phyloP scores from a whole-genome alignment of 2,329 filamentous ascomycete species.

The Xylaria sp. region DNA sequence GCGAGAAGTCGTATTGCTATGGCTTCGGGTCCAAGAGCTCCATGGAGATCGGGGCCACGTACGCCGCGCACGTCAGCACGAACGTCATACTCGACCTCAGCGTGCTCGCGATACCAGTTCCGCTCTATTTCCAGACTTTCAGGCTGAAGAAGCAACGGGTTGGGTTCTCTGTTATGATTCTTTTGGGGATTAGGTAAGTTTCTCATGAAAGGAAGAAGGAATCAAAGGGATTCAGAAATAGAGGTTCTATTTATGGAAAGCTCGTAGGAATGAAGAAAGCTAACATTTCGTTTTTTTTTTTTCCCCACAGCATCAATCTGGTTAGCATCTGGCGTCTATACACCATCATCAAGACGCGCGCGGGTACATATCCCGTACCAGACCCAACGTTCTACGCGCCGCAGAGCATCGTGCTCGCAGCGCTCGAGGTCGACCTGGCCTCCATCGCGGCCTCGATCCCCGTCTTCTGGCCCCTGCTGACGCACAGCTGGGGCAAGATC shows the following conservation, averaged over 20 bases:
- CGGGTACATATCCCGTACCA: constrained; percentile 50
- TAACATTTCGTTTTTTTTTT: too few species aligned
- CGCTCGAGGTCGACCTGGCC: constrained; percentile 51
- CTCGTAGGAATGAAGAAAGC: neutral
- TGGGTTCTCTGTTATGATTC: constrained; percentile 48
- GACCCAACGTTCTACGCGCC: constrained; percentile 54
- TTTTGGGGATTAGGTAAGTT: constrained; percentile 50
- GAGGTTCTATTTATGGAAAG: too few species aligned
- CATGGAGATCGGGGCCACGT: constrained; percentile 45
- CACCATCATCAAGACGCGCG: constrained; percentile 46
- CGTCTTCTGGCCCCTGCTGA: constrained; percentile 51
- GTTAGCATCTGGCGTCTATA: constrained; percentile 51
- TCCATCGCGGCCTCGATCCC: constrained; percentile 51
- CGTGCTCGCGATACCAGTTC: constrained; percentile 50
- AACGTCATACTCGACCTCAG: constrained; percentile 51
- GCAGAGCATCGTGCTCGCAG: constrained; percentile 50
- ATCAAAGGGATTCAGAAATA: too few species aligned
- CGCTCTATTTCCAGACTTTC: constrained; percentile 46
- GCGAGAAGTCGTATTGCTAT: constrained; percentile 42
- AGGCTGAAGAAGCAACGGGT: constrained; percentile 48
- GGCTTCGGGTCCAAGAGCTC: constrained; percentile 49
- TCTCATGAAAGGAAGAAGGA: too few species aligned
- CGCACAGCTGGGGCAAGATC: constrained; percentile 47
- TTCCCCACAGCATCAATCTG: constrained; percentile 46
- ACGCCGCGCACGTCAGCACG: constrained; percentile 46